A percentile compares a stretch with the other conserved stretches of the same genome.
phyloP scores from a whole-genome alignment of 768 basidiomycete species.

The Boletus speciosus region DNA sequence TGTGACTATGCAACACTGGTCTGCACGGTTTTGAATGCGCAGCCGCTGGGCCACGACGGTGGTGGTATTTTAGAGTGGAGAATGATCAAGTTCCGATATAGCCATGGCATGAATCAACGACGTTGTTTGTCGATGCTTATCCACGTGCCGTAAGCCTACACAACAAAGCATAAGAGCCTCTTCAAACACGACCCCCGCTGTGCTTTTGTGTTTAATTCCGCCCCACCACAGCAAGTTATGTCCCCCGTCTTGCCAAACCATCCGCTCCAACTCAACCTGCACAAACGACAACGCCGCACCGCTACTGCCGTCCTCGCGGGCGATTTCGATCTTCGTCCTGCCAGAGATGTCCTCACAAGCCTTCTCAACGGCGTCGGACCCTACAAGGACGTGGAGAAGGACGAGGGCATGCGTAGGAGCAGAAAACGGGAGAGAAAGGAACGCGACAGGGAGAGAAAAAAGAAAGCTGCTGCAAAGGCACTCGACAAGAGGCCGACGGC shows the following conservation, averaged over 20 bases:
- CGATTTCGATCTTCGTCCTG: constrained; percentile 61
- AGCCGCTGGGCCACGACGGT: no score
- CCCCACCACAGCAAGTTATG: constrained; percentile 14
- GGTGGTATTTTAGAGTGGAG: neutral
- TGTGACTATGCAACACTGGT: neutral
- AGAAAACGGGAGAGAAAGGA: constrained; percentile 49
- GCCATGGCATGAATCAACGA: constrained; percentile 28
- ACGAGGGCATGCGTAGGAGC: constrained; percentile 52
- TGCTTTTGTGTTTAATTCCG: constrained; percentile 20
- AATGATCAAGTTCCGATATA: constrained; percentile 25
- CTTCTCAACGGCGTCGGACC: constrained; percentile 71
- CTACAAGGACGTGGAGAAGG: constrained; percentile 60
- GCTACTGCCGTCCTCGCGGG: constrained; percentile 78
- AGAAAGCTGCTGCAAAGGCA: constrained; percentile 33
- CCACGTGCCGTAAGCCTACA: constrained; percentile 34
- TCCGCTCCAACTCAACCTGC: constrained; percentile 14
- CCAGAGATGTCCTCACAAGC: constrained; percentile 76
- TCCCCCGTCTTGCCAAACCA: constrained; percentile 18
- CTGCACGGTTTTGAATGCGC: neutral
- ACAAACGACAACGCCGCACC: constrained; percentile 49
- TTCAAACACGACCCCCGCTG: constrained; percentile 33
- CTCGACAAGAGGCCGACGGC: constrained; percentile 32
- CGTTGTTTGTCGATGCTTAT: constrained; percentile 36
- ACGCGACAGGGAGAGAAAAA: constrained; percentile 50
- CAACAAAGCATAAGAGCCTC: constrained; percentile 33